A percentile compares a stretch with the other conserved stretches of the same genome.
phyloP scores from a whole-genome alignment of 2,329 filamentous ascomycete species.

The Ceratocystis variospora region DNA sequence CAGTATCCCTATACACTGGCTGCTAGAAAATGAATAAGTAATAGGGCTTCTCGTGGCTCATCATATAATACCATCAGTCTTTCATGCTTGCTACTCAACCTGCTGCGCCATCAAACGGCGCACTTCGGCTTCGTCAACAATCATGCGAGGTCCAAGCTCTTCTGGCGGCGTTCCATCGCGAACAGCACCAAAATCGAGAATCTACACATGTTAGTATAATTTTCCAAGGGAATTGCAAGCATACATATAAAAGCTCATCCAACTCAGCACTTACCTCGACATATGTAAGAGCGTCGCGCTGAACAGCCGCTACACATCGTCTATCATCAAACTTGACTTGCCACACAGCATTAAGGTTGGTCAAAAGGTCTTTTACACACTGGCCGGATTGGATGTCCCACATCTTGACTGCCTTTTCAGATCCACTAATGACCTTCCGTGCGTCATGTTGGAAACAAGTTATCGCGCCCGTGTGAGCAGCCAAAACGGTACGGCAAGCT shows the following conservation, averaged over 20 bases:
- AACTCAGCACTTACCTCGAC: constrained; percentile 59
- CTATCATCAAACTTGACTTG: constrained; percentile 96
- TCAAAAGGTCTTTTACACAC: constrained; percentile 82
- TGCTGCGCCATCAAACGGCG: constrained; percentile 29
- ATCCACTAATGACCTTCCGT: constrained; percentile 91
- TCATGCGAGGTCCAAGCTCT: constrained; percentile 64
- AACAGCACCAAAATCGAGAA: constrained; percentile 90
- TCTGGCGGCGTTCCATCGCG: constrained; percentile 71
- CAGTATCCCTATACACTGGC: not conserved
- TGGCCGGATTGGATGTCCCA: constrained; percentile 92
- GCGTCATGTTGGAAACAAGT: constrained; percentile 98
- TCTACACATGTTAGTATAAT: constrained; percentile 41
- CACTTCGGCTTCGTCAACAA: constrained; percentile 46
- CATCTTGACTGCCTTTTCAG: constrained; percentile 93
- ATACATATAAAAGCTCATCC: constrained; percentile 10
- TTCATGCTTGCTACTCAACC: constrained; percentile 19
- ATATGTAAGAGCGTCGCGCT: constrained; percentile 82
- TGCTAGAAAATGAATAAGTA: not conserved
- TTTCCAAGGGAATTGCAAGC: not conserved
- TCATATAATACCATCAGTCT: not conserved
- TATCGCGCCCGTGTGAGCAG: constrained; percentile 90
- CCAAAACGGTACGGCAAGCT: constrained; percentile 76
- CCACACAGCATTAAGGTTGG: constrained; percentile 93
- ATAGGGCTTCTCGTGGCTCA: not conserved
- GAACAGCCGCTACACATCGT: constrained; percentile 89